A percentile compares a stretch with the other conserved stretches of the same genome.
These are phyloP conservation scores for Rutstroemia sp. DNA, from an alignment of 2,329 filamentous ascomycete species.

Conservation along the genomic window DNA sequence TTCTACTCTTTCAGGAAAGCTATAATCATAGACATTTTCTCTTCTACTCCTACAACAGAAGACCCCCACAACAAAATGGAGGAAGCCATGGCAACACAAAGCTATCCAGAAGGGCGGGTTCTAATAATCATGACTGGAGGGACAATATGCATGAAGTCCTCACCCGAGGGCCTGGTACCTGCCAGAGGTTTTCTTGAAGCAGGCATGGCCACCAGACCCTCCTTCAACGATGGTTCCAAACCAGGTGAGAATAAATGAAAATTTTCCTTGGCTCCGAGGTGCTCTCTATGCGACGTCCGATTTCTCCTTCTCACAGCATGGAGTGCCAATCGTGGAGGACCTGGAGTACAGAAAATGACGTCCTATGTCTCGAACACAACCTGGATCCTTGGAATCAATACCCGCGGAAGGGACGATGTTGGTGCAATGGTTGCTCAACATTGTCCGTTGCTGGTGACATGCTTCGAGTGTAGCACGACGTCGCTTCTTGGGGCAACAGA, in stretches of 20 bases:
- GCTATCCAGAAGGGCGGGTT: slow-evolving; percentile 49
- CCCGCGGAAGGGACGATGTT: neutral
- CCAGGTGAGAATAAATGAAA: slow-evolving; percentile 30
- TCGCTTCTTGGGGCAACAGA: neutral
- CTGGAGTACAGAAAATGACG: slow-evolving; percentile 2
- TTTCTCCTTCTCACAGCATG: neutral
- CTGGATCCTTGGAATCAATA: neutral
- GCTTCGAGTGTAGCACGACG: neutral
- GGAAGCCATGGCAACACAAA: slow-evolving; percentile 9
- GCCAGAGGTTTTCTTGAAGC: slow-evolving; percentile 52
- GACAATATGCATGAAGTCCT: slow-evolving; percentile 63
- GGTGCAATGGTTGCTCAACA: neutral
- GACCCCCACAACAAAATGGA: neutral
- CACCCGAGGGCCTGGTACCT: slow-evolving; percentile 58
- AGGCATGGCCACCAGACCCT: slow-evolving; percentile 56
- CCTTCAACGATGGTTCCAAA: slow-evolving; percentile 60
- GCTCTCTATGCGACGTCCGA: neutral
- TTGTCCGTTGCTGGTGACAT: slow-evolving; percentile 1
- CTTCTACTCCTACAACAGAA: neutral
- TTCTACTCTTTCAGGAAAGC: no score
- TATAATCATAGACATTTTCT: neutral
- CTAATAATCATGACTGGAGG: slow-evolving; percentile 61
- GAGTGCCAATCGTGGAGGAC: neutral
- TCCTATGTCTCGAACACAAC: slow-evolving; percentile 2
- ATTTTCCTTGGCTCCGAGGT: neutral